Evolutionary conservation across 163 green algal genomes (phyloP).

Genomic region (Prototheca cutis): DNA sequence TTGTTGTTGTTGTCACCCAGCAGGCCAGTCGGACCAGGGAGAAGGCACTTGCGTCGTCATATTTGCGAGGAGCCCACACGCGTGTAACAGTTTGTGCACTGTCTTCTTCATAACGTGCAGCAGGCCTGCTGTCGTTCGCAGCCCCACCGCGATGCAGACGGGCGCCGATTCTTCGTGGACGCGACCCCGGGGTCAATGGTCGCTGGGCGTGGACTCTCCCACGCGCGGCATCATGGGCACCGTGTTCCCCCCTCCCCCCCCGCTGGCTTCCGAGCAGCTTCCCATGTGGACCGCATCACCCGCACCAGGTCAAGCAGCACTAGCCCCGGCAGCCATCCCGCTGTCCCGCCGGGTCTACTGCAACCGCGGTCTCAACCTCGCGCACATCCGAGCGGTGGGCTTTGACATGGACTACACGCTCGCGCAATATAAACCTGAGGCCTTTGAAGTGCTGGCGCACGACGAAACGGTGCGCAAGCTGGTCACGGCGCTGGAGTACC

Average conservation of each 20-base stretch:
- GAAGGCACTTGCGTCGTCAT: no score
- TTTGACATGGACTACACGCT: conserved; percentile 90
- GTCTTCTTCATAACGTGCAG: no score
- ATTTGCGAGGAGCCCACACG: no score
- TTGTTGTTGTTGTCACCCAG: no score
- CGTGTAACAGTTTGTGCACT: no score
- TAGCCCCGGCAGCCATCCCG: neutral
- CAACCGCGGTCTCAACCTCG: conserved; percentile 91
- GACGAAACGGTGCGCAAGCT: conserved; percentile 63
- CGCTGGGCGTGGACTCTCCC: neutral
- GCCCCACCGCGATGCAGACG: no score
- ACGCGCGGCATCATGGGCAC: neutral
- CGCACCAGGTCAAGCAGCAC: neutral
- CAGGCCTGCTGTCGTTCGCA: no score
- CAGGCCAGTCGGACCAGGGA: no score
- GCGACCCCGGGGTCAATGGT: no score
- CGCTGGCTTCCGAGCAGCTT: conserved; percentile 20
- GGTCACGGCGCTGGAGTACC: conserved; percentile 63
- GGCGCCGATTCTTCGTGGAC: no score
- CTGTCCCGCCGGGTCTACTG: conserved; percentile 68
- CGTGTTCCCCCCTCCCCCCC: conserved; percentile 22
- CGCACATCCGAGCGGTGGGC: conserved; percentile 66
- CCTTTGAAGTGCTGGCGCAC: conserved; percentile 87
- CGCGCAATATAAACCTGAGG: conserved; percentile 80
- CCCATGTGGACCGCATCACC: conserved; percentile 41